Base-by-base conservation (phyloP, 2,329 filamentous ascomycete species). In the Paracorniculantispora psalliotae region DNA sequence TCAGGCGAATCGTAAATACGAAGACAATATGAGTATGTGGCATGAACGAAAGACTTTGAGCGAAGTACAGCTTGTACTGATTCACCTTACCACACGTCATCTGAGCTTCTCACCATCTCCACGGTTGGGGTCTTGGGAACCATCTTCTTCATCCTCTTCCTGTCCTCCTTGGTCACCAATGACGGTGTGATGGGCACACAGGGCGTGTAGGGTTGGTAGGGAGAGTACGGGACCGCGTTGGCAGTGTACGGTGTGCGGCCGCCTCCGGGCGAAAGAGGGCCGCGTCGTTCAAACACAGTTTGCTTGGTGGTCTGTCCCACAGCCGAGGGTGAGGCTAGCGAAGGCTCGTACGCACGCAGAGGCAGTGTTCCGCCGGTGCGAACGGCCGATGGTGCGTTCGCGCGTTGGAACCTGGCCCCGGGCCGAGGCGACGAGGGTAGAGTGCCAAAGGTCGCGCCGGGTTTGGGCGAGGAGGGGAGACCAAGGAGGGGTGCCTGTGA, bases 171-270 rank as follows among this genome's bases (percentile, higher is more conserved):
- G 25, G 85, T 90, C 17, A 90, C 85, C 49, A 93, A 74, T 21
- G 83, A 84, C n/a, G 90, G 89, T 30, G 90, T 92, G 51, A 92
- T 83, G 1, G 90, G 90, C 53, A 91, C 81, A 50, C 90, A 78
- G 1, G 89, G 88, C 7, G 87, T 89, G 69, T 87, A 90, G 0
- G 90, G 90, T 76, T 92, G 90, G 65, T 92, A 93, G 0, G 90
- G 88, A 58, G 83, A 85, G 71, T 92, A 92, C 1, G 89, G 89
- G 23, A 86, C 81, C 1, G 84, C 79, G 23, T 77, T 79, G 4
- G 82, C 84, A 1, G 81, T 85, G 69, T 77, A 82, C 0, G 88
- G 89, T 2, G 85, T 88, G 48, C 81, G 82, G 25, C 84, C 77
- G 1, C 81, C 83, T 0, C 73, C 73, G 2, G 86, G 85, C 3